Conservation (phyloP, 1,139 yeast genomes). For the Meyerozyma athensensis region DNA sequence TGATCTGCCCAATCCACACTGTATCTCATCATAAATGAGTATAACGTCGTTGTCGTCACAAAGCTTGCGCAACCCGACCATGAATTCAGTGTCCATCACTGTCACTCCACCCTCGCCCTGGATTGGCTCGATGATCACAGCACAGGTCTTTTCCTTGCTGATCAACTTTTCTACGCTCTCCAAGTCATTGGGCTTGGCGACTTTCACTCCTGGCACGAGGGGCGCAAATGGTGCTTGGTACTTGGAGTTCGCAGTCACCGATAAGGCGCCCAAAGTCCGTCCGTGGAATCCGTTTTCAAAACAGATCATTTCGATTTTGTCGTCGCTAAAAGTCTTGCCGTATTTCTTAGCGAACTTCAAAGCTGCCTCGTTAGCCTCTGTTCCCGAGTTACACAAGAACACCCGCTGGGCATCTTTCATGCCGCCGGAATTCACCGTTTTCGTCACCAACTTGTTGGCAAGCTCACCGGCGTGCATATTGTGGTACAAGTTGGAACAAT, state of each 20-base stretch:
- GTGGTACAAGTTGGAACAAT: conserved; percentile 80
- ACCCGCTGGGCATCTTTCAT: conserved; percentile 77
- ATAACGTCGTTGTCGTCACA: conserved; percentile 70
- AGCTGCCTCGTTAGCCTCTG: conserved; percentile 98
- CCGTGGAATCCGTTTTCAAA: conserved; percentile 92
- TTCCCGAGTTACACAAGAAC: conserved; percentile 89
- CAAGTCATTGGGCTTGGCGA: conserved; percentile 58
- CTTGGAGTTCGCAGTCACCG: conserved; percentile 88
- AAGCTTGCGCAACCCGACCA: conserved; percentile 58
- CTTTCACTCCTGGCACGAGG: conserved; percentile 75
- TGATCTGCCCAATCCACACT: conserved; percentile 92
- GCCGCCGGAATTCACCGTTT: conserved; percentile 69
- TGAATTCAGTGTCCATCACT: conserved; percentile 58
- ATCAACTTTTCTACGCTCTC: conserved; percentile 55
- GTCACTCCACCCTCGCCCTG: conserved; percentile 98
- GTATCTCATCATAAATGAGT: conserved; percentile 91
- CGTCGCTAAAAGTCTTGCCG: conserved; percentile 52
- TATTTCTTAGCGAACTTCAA: conserved; percentile 88
- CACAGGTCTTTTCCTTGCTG: conserved; percentile 70
- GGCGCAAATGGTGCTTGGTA: conserved; percentile 91
- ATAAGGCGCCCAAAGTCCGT: conserved; percentile 86
- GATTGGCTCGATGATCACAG: conserved; percentile 90
- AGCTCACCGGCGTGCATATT: conserved; percentile 82
- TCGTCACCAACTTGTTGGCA: conserved; percentile 63
- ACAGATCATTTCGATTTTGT: conserved; percentile 74